These are phyloP conservation scores for Tilletia setariae DNA, from an alignment of 1,284 basidiomycete species.

Conservation along the genomic window DNA sequence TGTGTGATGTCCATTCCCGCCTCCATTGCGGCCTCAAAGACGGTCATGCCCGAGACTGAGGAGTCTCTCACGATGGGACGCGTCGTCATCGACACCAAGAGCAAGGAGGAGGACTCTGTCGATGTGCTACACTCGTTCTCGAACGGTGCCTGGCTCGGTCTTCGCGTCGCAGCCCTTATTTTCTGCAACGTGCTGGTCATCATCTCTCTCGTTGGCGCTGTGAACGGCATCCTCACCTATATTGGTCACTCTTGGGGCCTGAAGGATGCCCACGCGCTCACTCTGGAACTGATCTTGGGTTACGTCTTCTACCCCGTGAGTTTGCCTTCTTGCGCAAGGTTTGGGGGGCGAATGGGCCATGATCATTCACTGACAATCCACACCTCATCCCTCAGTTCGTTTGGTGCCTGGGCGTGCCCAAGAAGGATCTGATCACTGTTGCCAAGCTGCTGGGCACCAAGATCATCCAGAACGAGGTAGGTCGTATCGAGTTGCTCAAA, in stretches of 20 bases:
- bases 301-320: constrained; percentile 80
- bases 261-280: constrained; percentile 62
- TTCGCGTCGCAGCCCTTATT: constrained; percentile 76
- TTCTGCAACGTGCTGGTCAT: constrained; percentile 75
- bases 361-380: too few species aligned
- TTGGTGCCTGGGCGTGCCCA: constrained; percentile 68
- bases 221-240: constrained; percentile 85
- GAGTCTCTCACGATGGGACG: constrained; percentile 79
- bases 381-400: too few species aligned
- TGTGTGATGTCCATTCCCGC: constrained; percentile 93
- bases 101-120: constrained; percentile 56
- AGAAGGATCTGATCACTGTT: constrained; percentile 53
- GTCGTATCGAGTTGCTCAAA: too few species aligned
- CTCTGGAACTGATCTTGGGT: constrained; percentile 76
- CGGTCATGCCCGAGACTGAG: constrained; percentile 76
- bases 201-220: constrained; percentile 68
- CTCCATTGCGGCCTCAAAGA: constrained; percentile 83
- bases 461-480: constrained; percentile 63
- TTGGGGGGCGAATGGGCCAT: too few species aligned
- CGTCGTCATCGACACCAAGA: constrained; percentile 72
- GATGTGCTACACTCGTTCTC: constrained; percentile 78
- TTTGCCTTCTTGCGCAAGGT: background rate
- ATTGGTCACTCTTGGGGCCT: constrained; percentile 82
- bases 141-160: constrained; percentile 78
- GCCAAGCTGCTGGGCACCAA: constrained; percentile 74